Evolutionary conservation across 805 yeast genomes (phyloP).

Genomic region (Blastobotrys terrestris): DNA sequence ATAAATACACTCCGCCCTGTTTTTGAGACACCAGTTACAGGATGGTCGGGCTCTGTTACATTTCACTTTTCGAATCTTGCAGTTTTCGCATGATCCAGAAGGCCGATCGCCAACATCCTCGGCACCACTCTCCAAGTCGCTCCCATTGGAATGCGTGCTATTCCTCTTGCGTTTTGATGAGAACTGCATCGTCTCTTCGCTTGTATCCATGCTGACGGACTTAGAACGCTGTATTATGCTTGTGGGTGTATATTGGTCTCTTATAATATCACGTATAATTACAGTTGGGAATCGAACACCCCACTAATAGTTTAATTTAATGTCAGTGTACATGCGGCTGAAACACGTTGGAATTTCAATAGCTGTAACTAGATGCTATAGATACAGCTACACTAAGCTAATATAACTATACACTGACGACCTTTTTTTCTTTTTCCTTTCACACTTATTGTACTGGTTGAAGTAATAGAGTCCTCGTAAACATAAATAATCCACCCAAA

Average conservation of each 20-base stretch:
- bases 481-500: too few species aligned
- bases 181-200: not conserved
- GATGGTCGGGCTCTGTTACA: conserved; percentile 20
- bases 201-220: not conserved
- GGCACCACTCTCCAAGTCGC: not conserved
- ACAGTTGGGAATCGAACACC: not conserved
- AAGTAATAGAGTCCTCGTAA: too few species aligned
- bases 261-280: too few species aligned
- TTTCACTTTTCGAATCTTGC: conserved; percentile 21
- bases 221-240: too few species aligned
- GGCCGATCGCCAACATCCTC: not conserved
- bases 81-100: conserved; percentile 12
- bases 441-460: too few species aligned
- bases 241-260: too few species aligned
- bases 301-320: too few species aligned
- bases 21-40: conserved; percentile 20
- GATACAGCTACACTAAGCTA: too few species aligned
- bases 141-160: not conserved
- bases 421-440: too few species aligned
- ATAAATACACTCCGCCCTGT: conserved; percentile 20
- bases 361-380: not conserved
- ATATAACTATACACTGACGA: not conserved
- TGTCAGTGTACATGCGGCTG: too few species aligned
- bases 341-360: not conserved
- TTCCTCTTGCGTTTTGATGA: not conserved